Base-by-base conservation (phyloP, 768 basidiomycete species). In the Phanerochaete sordida region DNA sequence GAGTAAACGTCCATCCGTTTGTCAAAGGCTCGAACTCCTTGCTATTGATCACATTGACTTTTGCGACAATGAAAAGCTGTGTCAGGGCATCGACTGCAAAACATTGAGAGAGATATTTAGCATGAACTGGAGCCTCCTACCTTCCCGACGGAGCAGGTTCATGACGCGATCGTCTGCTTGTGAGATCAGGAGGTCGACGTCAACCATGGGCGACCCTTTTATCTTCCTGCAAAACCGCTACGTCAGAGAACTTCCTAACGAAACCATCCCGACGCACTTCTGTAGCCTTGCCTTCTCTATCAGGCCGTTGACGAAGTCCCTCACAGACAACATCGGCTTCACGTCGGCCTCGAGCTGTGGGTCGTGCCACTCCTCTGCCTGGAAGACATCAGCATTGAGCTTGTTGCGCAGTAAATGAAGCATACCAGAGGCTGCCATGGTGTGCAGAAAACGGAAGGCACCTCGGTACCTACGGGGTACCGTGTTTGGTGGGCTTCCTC, bases 271-370 rank as follows among this genome's bases (percentile, higher is more conserved):
- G 11, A 69, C 82, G 45, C 65, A 94, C 93, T 91, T 93, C 47
- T 87, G 79, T 48, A 76, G 74, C 24, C 94, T 79, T 1, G 93
- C 93, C 65, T 85, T 75, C 70, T 97, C 95, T 11, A 96, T 76
- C 26, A 92, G 73, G 2, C 78, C 75, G 37, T 92, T 74, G 0
- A 91, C 89, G 1, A 75, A 75, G 8, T 74, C 73, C 16, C 94
- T 83, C 6, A 95, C 73, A 3, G 68, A 71, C 33, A 95, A 72
- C 12, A 95, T 72, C 24, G 74, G 68, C 4, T 75, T 64, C 90
- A 95, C 93, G 26, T 91, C 84, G 7, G 73, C 61, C 49, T 83
- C 82, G 0, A 83, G 84, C 26, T 74, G 67, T 1, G 68, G 58
- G 62, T 93, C 84, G 15, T 81, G 71, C 92, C 92, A 95, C 59